Base-by-base conservation (phyloP, 2,329 filamentous ascomycete species). In the Paecilomyces sp. region DNA sequence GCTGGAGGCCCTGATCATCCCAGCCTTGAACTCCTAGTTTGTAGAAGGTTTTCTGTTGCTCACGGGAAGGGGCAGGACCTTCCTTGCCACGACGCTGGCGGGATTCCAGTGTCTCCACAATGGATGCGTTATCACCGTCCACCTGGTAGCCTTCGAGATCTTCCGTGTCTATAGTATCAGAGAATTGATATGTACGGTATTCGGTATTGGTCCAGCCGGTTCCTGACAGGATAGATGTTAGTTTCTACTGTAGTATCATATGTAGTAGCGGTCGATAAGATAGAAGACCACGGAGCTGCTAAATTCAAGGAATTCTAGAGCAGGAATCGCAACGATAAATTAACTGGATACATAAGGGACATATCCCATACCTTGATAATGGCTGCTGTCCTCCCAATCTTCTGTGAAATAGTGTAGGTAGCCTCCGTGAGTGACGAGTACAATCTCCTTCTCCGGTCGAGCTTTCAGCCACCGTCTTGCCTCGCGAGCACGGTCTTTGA, bases 401-500 rank as follows among this genome's bases (percentile, higher is more conserved):
- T 92, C 85, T 0, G 90, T 94, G 63, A 96, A 77, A 68, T 91
- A 95, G 72, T 96, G 92, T 67, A 96, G 71, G 66, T 92, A 89
- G 0, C 89, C 90, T 1, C 92, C 92, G 68, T 96, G 92, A 2
- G 90, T 88, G 7, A 95, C 90, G 1, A 92, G 81, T 0, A 88
- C 85, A 30, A 96, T 83, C 66, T 93, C 83, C 67, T 89, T 86
- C 66, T 85, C 82, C 3, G 76, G 75, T 25, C 78, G 68, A 9
- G 64, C 68, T 66, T 76, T 76, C 61, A 94, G 71, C 75, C 83
- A 86, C 12, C 77, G 66, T 52, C 90, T 79, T 5, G 85, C 85
- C 25, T 79, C 80, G n/a, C 77, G 76, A 0, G 89, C 88, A 15
- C 90, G 79, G 33, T 75, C 78, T 62, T 83, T 80, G 52, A 93